Conservation (phyloP, 1,284 basidiomycete species). For the Ganoderma boninense region DNA sequence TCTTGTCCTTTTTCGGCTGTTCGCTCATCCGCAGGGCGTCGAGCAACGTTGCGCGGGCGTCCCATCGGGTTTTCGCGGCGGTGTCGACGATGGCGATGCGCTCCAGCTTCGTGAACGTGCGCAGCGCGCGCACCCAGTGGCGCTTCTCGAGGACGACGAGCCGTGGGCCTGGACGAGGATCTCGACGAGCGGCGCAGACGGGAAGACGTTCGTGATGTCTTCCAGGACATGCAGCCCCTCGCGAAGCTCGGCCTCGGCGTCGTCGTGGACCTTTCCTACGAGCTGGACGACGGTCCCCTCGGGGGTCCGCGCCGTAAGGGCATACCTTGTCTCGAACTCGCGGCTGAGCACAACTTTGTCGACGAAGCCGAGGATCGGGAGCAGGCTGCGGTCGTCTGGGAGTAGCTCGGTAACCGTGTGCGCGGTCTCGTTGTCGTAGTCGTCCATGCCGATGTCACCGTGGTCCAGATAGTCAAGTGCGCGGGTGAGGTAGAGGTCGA, state of each 20-base stretch:
- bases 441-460: not conserved
- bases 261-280: not conserved
- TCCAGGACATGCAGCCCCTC: not conserved
- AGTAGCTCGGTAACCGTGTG: conserved; percentile 2
- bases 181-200: conserved; percentile 8
- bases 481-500: conserved; percentile 10
- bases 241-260: not conserved
- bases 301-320: not conserved
- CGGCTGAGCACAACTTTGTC: not conserved
- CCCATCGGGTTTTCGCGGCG: not conserved
- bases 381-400: conserved; percentile 4
- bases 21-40: conserved; percentile 10
- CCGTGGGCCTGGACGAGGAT: conserved; percentile 6
- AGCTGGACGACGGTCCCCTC: not conserved
- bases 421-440: not conserved
- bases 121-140: conserved; percentile 10
- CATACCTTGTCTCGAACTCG: not conserved
- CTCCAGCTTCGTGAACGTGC: conserved; percentile 10
- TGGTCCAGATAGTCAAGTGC: conserved; percentile 6
- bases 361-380: conserved; percentile 12
- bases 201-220: conserved; percentile 7
- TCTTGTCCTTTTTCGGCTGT: not conserved
- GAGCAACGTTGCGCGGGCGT: conserved; percentile 11
- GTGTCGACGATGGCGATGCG: conserved; percentile 6
- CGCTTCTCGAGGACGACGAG: not conserved